Conservation (phyloP, 2,329 filamentous ascomycete species). For the Cladobotryum protrusum region DNA sequence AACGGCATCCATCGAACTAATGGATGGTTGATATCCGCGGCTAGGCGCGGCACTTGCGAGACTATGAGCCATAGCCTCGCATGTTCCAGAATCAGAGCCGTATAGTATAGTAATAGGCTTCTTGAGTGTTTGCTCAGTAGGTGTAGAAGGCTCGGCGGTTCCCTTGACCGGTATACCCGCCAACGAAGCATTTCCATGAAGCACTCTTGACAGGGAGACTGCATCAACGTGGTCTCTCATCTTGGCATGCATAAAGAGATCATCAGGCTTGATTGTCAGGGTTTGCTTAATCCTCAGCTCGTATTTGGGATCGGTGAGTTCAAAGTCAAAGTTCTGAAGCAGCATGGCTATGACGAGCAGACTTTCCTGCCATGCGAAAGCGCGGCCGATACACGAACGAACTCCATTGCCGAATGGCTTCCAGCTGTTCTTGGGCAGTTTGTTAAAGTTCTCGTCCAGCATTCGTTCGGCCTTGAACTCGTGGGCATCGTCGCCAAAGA, state of each 20-base stretch:
- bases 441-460: constrained; percentile 45
- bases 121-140: not conserved
- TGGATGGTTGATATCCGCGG: constrained; percentile 48
- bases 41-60: constrained; percentile 48
- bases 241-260: constrained; percentile 52
- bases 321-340: constrained; percentile 62
- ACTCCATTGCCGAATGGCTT: constrained; percentile 51
- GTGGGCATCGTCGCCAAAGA: constrained; percentile 51
- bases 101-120: constrained; percentile 55
- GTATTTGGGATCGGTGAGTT: constrained; percentile 52
- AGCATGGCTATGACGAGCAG: constrained; percentile 42
- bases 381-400: constrained; percentile 46
- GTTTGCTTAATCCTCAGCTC: constrained; percentile 45
- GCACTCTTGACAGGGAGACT: constrained; percentile 31
- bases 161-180: not conserved
- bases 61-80: constrained; percentile 56
- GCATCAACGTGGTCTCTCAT: constrained; percentile 34
- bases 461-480: constrained; percentile 57
- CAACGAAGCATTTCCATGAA: constrained; percentile 15
- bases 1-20: constrained; percentile 51
- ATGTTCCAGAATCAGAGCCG: constrained; percentile 64
- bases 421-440: constrained; percentile 34
- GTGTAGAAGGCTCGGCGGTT: not conserved
- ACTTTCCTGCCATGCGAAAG: constrained; percentile 50
- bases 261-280: constrained; percentile 53